Evolutionary conservation across 371 early-diverging fungal genomes (phyloP), one percentile per base, ranked within the genome.

Genomic region (Mucor racemosus): DNA sequence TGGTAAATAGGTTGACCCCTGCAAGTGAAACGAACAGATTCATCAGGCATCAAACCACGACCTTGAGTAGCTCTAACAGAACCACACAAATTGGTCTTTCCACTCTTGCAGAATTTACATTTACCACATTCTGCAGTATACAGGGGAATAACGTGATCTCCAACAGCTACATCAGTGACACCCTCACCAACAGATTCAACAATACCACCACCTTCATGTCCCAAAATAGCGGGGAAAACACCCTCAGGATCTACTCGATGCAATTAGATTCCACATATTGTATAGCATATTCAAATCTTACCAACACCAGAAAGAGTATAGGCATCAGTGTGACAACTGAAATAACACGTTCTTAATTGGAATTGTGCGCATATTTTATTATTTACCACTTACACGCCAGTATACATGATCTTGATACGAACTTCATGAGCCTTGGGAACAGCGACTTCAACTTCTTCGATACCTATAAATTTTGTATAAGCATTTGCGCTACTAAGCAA

Each of bases 101-200:
- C 94, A 68, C 92, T 91, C 63, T 79, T 93, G 84, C 98, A 98
- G 84, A 97, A 96, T 79, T 96, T 96, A 91, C 99, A 98, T 69
- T 92, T 76, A 42, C 88, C 78, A 83, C 98, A 98, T 81, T 97
- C 94, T 39, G 94, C 93, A 8, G 92, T 95, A 81, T 97, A 97
- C 21, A 97, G 86, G 21, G 99, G 97, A 65, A 98, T 91, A 62
- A 98, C 99, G 68, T 96, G 96, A 75, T 98, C 99, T 31, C 99
- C 98, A 1, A 86, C 85, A 59, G 82, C 77, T 39, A 98, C 92
- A 21, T 89, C 89, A 35, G 97, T 96, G 11, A 98, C 99, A 60
- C 95, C 97, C 71, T 96, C 96, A 66, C 99, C 99, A 14, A 98
- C 90, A 36, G 95, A 94, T 78, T 98, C 99, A 48, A 98, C 98